A percentile compares a stretch with the other conserved stretches of the same genome.
Evolutionary conservation across 2,329 filamentous ascomycete species (phyloP).

Genomic region (Monilinia aucupariae): DNA sequence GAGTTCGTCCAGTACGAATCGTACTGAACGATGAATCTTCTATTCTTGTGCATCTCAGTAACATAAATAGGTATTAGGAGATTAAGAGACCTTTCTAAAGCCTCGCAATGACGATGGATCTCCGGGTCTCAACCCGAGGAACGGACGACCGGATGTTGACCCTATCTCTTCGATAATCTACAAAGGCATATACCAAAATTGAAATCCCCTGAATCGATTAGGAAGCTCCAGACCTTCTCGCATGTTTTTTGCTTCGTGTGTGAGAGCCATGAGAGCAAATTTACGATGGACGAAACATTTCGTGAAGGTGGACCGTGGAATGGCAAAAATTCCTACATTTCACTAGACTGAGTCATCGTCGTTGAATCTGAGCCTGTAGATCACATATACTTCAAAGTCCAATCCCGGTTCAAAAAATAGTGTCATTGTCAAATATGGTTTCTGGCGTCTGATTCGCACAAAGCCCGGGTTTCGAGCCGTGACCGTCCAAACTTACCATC

Average conservation of each 20-base stretch:
- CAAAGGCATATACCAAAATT: constrained; percentile 25
- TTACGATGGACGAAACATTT: not conserved
- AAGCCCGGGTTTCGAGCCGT: not conserved
- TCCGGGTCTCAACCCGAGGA: constrained; percentile 10
- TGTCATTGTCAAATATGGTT: constrained; percentile 13
- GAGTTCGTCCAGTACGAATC: constrained; percentile 1
- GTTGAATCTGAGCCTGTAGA: constrained; percentile 30
- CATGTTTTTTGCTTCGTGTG: constrained; percentile 24
- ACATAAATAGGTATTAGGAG: constrained; percentile 4
- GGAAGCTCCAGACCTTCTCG: constrained; percentile 19
- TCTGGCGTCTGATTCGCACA: constrained; percentile 15
- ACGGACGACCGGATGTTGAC: constrained; percentile 27
- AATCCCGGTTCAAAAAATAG: constrained; percentile 24
- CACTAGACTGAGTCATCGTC: constrained; percentile 23
- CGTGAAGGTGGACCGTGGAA: constrained; percentile 3
- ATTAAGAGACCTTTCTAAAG: constrained; percentile 13
- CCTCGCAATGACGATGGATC: constrained; percentile 8
- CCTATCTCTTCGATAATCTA: constrained; percentile 19
- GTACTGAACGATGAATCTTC: not conserved
- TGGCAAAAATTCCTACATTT: constrained; percentile 14
- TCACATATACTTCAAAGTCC: constrained; percentile 17
- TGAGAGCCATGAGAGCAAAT: constrained; percentile 6
- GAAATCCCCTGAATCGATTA: constrained; percentile 33
- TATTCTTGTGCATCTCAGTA: constrained; percentile 14
- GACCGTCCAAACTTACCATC: constrained; percentile 15